phyloP scores from a whole-genome alignment of 257 asterid genomes.

The Rauvolfia tetraphylla region DNA sequence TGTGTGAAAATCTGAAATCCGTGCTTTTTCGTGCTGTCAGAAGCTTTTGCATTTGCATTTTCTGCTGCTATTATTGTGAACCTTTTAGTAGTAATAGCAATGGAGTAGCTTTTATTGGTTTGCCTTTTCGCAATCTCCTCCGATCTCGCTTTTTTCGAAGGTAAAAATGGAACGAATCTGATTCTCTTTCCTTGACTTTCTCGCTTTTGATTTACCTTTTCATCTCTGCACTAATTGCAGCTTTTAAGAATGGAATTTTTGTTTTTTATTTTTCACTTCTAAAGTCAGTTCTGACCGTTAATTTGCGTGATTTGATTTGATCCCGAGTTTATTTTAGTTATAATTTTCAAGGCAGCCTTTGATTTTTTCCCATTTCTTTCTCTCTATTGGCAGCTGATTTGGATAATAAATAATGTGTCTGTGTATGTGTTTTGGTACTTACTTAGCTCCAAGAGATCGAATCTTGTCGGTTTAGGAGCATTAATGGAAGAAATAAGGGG shows the following conservation, averaged over 20 bases:
- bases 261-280: not conserved
- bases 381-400: conserved; percentile 1
- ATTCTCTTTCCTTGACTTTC: not conserved
- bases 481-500: not conserved
- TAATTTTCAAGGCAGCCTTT: not conserved
- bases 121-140: conserved; percentile 28
- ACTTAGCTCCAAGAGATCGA: conserved; percentile 1
- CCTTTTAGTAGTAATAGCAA: conserved; percentile 1
- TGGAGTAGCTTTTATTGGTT: conserved; percentile 20
- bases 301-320: conserved; percentile 24
- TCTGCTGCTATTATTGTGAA: not conserved
- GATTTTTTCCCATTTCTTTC: not conserved
- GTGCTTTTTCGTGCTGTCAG: conserved; percentile 5
- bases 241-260: conserved; percentile 7
- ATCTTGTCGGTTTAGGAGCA: not conserved
- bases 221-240: conserved; percentile 18
- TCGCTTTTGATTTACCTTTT: conserved; percentile 24
- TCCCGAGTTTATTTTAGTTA: conserved; percentile 14
- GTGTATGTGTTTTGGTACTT: not conserved
- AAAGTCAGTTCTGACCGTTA: conserved; percentile 4
- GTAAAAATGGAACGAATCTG: conserved; percentile 39
- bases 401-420: not conserved
- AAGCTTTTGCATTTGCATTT: conserved; percentile 8
- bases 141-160: conserved; percentile 56
- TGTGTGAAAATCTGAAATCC: conserved; percentile 3